Conservation (phyloP, 2,329 filamentous ascomycete genomes). For the Thielaviopsis musarum region DNA sequence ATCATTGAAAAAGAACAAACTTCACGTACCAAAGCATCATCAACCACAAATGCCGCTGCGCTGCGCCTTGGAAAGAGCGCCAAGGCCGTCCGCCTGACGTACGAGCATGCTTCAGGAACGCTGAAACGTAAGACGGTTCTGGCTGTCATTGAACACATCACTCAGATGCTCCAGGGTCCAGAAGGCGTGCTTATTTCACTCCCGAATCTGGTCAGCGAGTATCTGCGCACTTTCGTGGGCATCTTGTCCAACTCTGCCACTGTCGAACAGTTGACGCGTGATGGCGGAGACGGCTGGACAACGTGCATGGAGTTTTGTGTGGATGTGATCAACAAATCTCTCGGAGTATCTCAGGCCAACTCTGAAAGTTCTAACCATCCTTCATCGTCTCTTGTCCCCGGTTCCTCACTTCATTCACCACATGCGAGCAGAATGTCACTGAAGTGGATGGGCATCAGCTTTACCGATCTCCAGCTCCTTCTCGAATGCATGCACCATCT, state of each 20-base stretch:
- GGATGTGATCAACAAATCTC: conserved; percentile 37
- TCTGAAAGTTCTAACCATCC: conserved; percentile 29
- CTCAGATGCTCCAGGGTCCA: conserved; percentile 47
- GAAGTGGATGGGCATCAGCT: conserved; percentile 11
- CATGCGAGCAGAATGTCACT: conserved; percentile 5
- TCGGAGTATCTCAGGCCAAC: conserved; percentile 23
- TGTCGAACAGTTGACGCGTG: conserved; percentile 55
- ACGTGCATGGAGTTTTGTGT: conserved; percentile 54
- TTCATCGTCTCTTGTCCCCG: conserved; percentile 19
- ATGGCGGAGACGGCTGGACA: conserved; percentile 46
- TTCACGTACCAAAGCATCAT: conserved; percentile 33
- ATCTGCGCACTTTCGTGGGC: conserved; percentile 56
- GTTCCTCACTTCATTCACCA: conserved; percentile 11
- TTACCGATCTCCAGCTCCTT: conserved; percentile 27
- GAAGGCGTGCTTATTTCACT: conserved; percentile 50
- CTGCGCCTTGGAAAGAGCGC: conserved; percentile 51
- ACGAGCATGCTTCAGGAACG: conserved; percentile 50
- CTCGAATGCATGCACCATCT: conserved; percentile 51
- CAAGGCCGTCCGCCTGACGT: conserved; percentile 51
- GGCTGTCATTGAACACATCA: conserved; percentile 66
- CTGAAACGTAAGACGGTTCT: conserved; percentile 64
- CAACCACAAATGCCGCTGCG: conserved; percentile 30
- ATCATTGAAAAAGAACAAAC: conserved; percentile 50
- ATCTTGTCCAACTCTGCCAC: conserved; percentile 60
- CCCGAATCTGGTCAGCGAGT: conserved; percentile 45